Conservation (phyloP, 23 red algal species). For the Gracilaria domingensis region DNA sequence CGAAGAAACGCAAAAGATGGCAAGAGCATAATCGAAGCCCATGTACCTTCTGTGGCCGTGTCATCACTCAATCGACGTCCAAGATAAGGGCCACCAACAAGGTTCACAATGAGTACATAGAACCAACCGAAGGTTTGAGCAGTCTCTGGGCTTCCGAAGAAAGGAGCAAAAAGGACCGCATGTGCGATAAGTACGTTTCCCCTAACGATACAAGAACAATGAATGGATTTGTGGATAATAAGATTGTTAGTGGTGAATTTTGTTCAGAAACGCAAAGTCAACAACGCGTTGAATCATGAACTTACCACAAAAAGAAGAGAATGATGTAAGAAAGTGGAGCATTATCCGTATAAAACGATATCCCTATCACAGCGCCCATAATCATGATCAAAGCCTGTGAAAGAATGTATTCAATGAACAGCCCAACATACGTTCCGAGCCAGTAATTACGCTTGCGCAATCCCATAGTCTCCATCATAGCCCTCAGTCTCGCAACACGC, state of each 20-base stretch:
- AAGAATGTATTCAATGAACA: slow-evolving; percentile 77
- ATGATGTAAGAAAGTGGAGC: slow-evolving; percentile 84
- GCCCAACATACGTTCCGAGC: slow-evolving; percentile 84
- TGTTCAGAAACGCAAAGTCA: not conserved
- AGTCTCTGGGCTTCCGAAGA: slow-evolving; percentile 79
- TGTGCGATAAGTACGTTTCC: slow-evolving; percentile 86
- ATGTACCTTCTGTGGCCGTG: slow-evolving; percentile 37
- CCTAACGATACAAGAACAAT: slow-evolving; percentile 44
- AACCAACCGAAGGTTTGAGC: slow-evolving; percentile 92
- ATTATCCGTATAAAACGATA: slow-evolving; percentile 86
- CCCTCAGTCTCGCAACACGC: slow-evolving; percentile 67
- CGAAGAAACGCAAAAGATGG: slow-evolving; percentile 91
- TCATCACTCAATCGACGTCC: slow-evolving; percentile 71
- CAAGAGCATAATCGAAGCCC: slow-evolving; percentile 80
- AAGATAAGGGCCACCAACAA: slow-evolving; percentile 84
- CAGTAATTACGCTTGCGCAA: slow-evolving; percentile 78
- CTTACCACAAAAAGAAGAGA: slow-evolving; percentile 66
- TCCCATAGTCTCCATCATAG: slow-evolving; percentile 89
- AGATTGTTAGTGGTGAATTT: not conserved
- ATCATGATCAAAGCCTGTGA: slow-evolving; percentile 60
- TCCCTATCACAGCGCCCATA: slow-evolving; percentile 58
- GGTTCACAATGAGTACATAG: slow-evolving; percentile 73
- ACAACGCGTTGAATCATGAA: not conserved
- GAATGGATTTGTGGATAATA: not conserved
- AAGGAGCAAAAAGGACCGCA: slow-evolving; percentile 83